A percentile compares a stretch with the other conserved stretches of the same genome.
Evolutionary conservation across 2,329 filamentous ascomycete species (phyloP).

Genomic region (Lachnellula suecica): DNA sequence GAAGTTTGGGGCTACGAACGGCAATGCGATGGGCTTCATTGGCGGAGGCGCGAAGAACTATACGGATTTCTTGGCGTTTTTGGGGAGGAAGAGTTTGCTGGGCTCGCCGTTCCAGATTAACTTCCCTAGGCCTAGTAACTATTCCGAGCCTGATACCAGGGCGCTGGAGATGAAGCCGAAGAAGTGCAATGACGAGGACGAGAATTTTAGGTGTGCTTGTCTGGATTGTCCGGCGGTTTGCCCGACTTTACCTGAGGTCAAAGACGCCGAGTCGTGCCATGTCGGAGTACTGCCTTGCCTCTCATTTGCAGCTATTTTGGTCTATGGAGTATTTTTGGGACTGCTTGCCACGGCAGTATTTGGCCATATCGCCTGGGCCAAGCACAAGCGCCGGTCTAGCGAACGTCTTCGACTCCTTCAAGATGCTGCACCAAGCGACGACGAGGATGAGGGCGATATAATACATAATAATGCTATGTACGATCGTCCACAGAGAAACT

Average conservation of each 20-base stretch:
- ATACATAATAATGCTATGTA: conserved; percentile 74
- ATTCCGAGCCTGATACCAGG: conserved; percentile 67
- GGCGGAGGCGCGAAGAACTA: conserved; percentile 94
- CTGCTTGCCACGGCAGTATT: conserved; percentile 64
- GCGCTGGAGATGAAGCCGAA: conserved; percentile 72
- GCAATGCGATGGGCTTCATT: conserved; percentile 92
- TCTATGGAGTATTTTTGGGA: conserved; percentile 75
- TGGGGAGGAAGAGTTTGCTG: conserved; percentile 84
- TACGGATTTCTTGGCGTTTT: conserved; percentile 80
- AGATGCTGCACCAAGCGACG: conserved; percentile 79
- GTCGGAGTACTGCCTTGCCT: conserved; percentile 90
- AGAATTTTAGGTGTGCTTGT: conserved; percentile 85
- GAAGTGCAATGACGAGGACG: conserved; percentile 86
- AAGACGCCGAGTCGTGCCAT: conserved; percentile 68
- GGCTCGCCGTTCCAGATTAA: conserved; percentile 99
- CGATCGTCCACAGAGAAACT: conserved; percentile 76
- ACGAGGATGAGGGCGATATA: conserved; percentile 89
- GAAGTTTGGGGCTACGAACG: conserved; percentile 93
- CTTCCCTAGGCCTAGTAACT: conserved; percentile 64
- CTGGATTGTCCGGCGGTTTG: conserved; percentile 89
- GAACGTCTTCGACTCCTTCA: conserved; percentile 86
- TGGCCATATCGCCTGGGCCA: conserved; percentile 74
- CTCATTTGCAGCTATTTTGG: conserved; percentile 86
- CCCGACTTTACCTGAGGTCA: conserved; percentile 75
- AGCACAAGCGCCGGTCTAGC: conserved; percentile 70